Percentiles rank a stretch among this genome's conserved stretches.
Evolutionary conservation across 495 filamentous ascomycete species (phyloP).

Genomic region (Penicillium malachiteum): DNA sequence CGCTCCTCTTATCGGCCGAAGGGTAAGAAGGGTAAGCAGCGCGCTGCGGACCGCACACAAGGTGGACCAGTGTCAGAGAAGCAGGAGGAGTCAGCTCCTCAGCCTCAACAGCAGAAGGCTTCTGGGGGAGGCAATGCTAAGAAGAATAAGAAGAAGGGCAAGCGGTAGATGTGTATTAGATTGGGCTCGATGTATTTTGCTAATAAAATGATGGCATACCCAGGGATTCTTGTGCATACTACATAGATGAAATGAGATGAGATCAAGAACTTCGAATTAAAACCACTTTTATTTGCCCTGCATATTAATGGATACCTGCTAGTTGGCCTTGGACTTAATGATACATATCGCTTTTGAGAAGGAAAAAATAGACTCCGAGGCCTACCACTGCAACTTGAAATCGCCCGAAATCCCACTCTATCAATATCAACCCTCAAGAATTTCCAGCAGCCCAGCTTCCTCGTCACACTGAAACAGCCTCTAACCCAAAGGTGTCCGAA

Average conservation of each 20-base stretch:
- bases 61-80: slow-evolving; percentile 74
- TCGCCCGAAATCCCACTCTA: too few species aligned
- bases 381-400: too few species aligned
- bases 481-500: slow-evolving; percentile 41
- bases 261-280: neutral
- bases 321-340: too few species aligned
- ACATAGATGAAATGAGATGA: slow-evolving; percentile 4
- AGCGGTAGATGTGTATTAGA: slow-evolving; percentile 44
- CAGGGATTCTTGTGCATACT: slow-evolving; percentile 5
- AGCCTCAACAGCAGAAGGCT: slow-evolving; percentile 34
- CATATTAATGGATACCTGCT: too few species aligned
- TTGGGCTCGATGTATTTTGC: neutral
- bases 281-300: too few species aligned
- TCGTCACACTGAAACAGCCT: neutral
- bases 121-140: slow-evolving; percentile 49
- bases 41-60: slow-evolving; percentile 74
- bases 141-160: slow-evolving; percentile 76
- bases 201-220: neutral
- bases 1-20: slow-evolving; percentile 86
- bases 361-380: too few species aligned
- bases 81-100: slow-evolving; percentile 59
- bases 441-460: neutral
- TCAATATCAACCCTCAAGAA: neutral
- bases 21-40: slow-evolving; percentile 86
- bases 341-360: too few species aligned